Percentiles rank a stretch among this genome's conserved stretches.
Conservation (phyloP, 2,329 filamentous ascomycete genomes). For the Penicillium capsulatum region DNA sequence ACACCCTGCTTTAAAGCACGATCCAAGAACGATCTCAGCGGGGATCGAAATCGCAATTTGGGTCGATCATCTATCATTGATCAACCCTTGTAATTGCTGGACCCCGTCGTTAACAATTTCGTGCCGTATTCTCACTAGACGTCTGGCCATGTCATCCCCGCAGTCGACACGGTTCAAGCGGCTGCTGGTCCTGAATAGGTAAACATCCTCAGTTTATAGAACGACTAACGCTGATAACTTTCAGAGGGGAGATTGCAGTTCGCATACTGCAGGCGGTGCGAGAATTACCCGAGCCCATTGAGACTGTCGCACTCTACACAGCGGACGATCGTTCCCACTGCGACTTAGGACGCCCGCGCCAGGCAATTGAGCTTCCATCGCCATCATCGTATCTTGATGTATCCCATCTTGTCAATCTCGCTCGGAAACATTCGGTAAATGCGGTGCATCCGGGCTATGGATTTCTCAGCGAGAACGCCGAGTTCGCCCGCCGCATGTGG, state of each 20-base stretch:
- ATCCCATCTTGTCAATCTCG: conserved; percentile 45
- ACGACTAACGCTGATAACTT: background rate
- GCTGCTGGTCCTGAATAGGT: conserved; percentile 54
- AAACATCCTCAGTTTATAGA: conserved; percentile 1
- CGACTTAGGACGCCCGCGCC: conserved; percentile 44
- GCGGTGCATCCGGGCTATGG: conserved; percentile 59
- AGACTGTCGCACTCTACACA: conserved; percentile 56
- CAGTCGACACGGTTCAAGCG: conserved; percentile 43
- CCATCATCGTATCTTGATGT: conserved; percentile 54
- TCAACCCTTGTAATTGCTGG: too few species aligned
- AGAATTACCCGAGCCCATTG: conserved; percentile 49
- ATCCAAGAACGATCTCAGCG: too few species aligned
- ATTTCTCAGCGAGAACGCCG: conserved; percentile 57
- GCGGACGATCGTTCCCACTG: conserved; percentile 54
- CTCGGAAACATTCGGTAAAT: conserved; percentile 50
- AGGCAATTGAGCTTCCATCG: conserved; percentile 50
- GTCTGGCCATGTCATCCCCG: conserved; percentile 16
- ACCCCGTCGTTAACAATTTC: too few species aligned
- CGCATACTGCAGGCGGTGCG: conserved; percentile 58
- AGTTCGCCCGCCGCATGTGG: conserved; percentile 50
- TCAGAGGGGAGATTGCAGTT: conserved; percentile 61
- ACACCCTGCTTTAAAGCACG: conserved; percentile 13
- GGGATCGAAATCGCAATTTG: too few species aligned
- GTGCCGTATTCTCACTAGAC: too few species aligned
- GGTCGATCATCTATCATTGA: too few species aligned